These are phyloP conservation scores for Gremmenia infestans DNA, from an alignment of 2,329 filamentous ascomycete genomes.

Conservation along the genomic window DNA sequence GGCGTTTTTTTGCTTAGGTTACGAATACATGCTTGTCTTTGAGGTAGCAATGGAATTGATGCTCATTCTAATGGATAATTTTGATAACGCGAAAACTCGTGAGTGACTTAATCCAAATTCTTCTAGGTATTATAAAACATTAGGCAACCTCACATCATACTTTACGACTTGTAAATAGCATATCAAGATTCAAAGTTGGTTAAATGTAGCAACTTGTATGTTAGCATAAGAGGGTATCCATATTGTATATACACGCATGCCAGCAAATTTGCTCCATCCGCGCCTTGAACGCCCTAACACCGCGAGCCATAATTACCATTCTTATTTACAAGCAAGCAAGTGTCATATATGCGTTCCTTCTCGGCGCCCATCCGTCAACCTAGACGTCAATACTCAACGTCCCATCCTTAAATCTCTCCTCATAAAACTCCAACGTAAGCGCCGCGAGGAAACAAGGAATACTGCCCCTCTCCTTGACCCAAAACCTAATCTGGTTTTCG, in stretches of 20 bases:
- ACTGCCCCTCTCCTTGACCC: constrained; percentile 89
- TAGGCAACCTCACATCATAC: too few species aligned
- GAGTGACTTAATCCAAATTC: too few species aligned
- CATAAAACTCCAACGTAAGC: constrained; percentile 88
- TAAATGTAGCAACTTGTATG: too few species aligned
- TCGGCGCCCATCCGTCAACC: neutral
- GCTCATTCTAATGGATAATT: neutral
- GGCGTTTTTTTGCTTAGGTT: neutral
- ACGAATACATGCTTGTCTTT: neutral
- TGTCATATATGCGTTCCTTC: constrained; percentile 1
- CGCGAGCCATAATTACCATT: neutral
- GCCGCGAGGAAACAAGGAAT: constrained; percentile 92
- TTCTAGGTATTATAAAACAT: too few species aligned
- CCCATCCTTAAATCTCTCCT: constrained; percentile 45
- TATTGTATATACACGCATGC: too few species aligned
- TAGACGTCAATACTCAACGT: constrained; percentile 22
- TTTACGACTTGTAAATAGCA: too few species aligned
- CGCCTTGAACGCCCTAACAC: neutral
- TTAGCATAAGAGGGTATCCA: too few species aligned
- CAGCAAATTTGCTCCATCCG: neutral
- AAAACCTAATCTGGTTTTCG: constrained; percentile 82
- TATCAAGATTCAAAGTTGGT: too few species aligned
- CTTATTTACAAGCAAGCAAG: constrained; percentile 3
- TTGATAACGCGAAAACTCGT: too few species aligned
- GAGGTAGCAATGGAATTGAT: neutral